These are phyloP conservation scores for Gloeopeniophorella convolvens DNA, from an alignment of 768 basidiomycete genomes.

Conservation along the genomic window DNA sequence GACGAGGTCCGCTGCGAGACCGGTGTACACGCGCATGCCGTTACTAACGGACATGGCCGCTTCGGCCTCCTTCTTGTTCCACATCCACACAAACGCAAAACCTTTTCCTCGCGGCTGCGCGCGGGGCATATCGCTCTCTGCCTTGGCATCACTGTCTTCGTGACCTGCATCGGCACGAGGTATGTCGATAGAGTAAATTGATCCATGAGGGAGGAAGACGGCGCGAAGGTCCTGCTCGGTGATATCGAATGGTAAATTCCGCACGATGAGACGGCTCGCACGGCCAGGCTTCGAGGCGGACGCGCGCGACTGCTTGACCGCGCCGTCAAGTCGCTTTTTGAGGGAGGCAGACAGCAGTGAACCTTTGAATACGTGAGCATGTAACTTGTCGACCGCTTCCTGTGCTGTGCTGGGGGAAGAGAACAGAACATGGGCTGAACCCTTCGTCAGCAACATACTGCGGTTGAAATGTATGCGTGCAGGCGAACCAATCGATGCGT, in stretches of 20 bases:
- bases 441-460: background rate
- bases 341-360: constrained; percentile 77
- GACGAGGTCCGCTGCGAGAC: constrained; percentile 25
- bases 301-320: constrained; percentile 38
- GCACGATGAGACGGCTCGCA: constrained; percentile 78
- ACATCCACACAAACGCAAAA: constrained; percentile 95
- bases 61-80: constrained; percentile 66
- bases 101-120: constrained; percentile 48
- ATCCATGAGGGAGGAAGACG: constrained; percentile 81
- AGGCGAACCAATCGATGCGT: constrained; percentile 44
- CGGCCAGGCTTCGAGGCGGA: constrained; percentile 48
- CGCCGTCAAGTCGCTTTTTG: constrained; percentile 75
- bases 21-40: constrained; percentile 19
- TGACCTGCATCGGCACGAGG: constrained; percentile 39
- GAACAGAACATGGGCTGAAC: constrained; percentile 70
- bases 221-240: constrained; percentile 81
- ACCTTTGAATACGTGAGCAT: constrained; percentile 92
- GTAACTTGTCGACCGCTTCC: constrained; percentile 71
- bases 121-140: constrained; percentile 23
- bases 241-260: constrained; percentile 82
- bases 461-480: background rate
- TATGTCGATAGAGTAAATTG: constrained; percentile 79
- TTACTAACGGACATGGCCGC: constrained; percentile 29
- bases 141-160: constrained; percentile 25
- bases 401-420: constrained; percentile 57